Evolutionary conservation across 2,329 filamentous ascomycete species (phyloP).

Genomic region (Neofusicoccum sp.): DNA sequence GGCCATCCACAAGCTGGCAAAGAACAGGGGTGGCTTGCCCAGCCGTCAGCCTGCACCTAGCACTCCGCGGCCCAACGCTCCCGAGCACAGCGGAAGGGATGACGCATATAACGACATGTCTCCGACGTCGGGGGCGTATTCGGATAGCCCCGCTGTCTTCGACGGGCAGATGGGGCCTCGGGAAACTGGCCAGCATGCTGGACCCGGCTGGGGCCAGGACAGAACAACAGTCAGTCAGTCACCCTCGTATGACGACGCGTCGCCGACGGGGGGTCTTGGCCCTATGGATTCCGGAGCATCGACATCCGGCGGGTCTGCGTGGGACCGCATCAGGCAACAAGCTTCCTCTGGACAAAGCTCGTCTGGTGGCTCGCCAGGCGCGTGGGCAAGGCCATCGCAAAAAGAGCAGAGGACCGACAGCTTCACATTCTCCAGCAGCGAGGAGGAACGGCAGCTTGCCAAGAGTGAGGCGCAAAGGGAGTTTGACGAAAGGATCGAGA

Average conservation of each 20-base stretch:
- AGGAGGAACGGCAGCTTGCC: conserved; percentile 44
- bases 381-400: conserved; percentile 23
- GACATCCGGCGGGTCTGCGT: conserved; percentile 37
- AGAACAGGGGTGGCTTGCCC: background rate
- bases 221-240: conserved; percentile 20
- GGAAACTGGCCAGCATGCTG: conserved; percentile 9
- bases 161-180: conserved; percentile 28
- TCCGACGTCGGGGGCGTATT: conserved; percentile 36
- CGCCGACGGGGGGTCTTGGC: conserved; percentile 38
- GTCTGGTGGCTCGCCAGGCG: conserved; percentile 20
- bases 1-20: conserved; percentile 1
- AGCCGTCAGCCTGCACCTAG: background rate
- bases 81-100: background rate
- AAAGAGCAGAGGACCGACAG: conserved; percentile 38
- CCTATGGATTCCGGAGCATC: conserved; percentile 27
- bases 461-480: conserved; percentile 49
- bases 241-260: conserved; percentile 32
- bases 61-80: background rate
- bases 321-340: conserved; percentile 45
- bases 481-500: conserved; percentile 50
- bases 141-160: conserved; percentile 29
- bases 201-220: conserved; percentile 17
- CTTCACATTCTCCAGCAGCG: conserved; percentile 44
- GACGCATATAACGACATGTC: conserved; percentile 39
- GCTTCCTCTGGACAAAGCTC: conserved; percentile 23